phyloP scores from a whole-genome alignment of 306 rosid species.

The Mucuna pruriens region DNA sequence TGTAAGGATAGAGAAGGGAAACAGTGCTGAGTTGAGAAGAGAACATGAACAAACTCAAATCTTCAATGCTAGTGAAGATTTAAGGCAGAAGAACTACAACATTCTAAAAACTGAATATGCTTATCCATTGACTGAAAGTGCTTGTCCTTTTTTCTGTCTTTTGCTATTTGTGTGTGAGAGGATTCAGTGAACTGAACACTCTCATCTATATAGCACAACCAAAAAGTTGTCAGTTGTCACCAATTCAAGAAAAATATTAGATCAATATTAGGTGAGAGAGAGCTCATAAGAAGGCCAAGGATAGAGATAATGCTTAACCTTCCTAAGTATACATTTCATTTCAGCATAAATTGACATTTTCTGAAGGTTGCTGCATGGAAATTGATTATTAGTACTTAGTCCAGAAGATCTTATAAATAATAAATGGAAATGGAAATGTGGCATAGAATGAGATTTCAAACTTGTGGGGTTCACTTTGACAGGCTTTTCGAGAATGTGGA shows the following conservation, averaged over 20 bases:
- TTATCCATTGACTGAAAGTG: not conserved
- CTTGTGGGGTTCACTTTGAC: conserved; percentile 73
- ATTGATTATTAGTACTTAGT: conserved; percentile 31
- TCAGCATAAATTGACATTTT: conserved; percentile 34
- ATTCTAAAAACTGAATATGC: conserved; percentile 3
- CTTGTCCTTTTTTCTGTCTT: conserved; percentile 1
- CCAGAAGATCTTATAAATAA: conserved; percentile 1
- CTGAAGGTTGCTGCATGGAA: conserved; percentile 44
- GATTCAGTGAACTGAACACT: conserved; percentile 30
- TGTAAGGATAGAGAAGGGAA: no score
- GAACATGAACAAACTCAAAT: no score
- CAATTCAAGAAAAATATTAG: conserved; percentile 18
- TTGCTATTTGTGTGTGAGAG: not conserved
- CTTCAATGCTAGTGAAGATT: conserved; percentile 27
- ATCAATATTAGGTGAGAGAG: conserved; percentile 32
- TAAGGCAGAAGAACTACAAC: not conserved
- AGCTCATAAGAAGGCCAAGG: conserved; percentile 1
- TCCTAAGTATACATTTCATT: conserved; percentile 15
- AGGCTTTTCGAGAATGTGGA: conserved; percentile 62
- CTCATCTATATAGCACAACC: conserved; percentile 30
- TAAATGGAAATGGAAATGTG: conserved; percentile 35
- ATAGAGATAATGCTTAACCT: not conserved
- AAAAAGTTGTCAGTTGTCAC: conserved; percentile 34
- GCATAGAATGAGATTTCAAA: conserved; percentile 51
- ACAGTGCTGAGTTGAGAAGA: no score